Evolutionary conservation across 176 grass and related monocot species (phyloP).

Genomic region (Carex scoparia): DNA sequence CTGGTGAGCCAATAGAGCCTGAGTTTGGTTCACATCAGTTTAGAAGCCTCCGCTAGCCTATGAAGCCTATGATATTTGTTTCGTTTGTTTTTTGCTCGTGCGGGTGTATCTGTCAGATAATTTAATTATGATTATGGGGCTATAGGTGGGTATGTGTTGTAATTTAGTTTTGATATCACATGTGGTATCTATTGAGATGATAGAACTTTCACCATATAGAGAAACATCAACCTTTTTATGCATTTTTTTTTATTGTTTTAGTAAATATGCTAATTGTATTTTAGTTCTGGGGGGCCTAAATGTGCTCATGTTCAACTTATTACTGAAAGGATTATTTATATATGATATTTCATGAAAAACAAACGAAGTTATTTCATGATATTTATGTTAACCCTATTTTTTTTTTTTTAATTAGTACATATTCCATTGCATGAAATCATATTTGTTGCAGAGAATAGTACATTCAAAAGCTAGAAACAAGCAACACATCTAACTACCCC

Average conservation of each 20-base stretch:
- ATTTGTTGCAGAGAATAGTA: no score
- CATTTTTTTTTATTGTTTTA: neutral
- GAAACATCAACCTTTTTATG: neutral
- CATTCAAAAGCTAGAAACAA: no score
- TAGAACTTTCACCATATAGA: neutral
- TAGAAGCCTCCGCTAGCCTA: slow-evolving; percentile 30
- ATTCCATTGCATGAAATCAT: no score
- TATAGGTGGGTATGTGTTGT: neutral
- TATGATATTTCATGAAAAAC: no score
- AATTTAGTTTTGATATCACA: neutral
- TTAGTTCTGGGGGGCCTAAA: neutral
- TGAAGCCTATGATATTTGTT: slow-evolving; percentile 6
- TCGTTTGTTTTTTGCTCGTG: neutral
- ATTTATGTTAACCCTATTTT: no score
- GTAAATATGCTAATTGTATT: neutral
- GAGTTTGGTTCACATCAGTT: slow-evolving; percentile 22
- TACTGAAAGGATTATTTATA: neutral
- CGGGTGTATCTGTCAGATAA: neutral
- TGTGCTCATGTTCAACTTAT: neutral
- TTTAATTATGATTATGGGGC: neutral
- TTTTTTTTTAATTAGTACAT: no score
- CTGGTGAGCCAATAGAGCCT: slow-evolving; percentile 50
- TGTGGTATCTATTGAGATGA: neutral
- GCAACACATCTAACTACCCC: no score
- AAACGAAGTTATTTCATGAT: no score